Conservation (phyloP, 805 yeast species). For the Candida schatavii region DNA sequence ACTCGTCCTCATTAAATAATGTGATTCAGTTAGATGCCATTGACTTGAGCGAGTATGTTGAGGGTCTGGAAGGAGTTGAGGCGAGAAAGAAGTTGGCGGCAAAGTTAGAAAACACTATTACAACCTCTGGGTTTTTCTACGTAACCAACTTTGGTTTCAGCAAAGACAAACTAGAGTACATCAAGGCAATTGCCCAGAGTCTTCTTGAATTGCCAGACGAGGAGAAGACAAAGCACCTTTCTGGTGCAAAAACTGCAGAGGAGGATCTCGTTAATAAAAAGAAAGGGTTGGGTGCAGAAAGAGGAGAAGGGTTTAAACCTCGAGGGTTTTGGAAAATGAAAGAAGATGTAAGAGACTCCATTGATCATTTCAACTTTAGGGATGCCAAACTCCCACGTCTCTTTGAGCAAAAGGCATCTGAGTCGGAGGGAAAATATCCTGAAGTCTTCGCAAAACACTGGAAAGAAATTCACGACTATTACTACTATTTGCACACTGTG, state of each 20-base stretch:
- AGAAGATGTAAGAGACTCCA: constrained; percentile 39
- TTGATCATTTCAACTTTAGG: constrained; percentile 43
- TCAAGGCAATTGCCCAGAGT: constrained; percentile 23
- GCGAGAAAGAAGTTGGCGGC: constrained; percentile 32
- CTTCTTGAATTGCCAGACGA: constrained; percentile 25
- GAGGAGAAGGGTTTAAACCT: constrained; percentile 49
- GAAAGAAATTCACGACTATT: constrained; percentile 39
- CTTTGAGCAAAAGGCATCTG: not conserved
- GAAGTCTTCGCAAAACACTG: constrained; percentile 35
- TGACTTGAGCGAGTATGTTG: constrained; percentile 32
- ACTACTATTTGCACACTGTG: constrained; percentile 32
- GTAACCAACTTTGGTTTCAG: constrained; percentile 25
- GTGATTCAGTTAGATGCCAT: constrained; percentile 28
- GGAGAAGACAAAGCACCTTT: constrained; percentile 21
- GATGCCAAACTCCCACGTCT: constrained; percentile 21
- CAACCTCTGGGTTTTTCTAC: constrained; percentile 45
- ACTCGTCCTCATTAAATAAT: constrained; percentile 8
- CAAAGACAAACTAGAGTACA: constrained; percentile 15
- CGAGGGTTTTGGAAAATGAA: constrained; percentile 47
- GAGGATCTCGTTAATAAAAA: constrained; percentile 20
- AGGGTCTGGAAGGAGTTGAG: constrained; percentile 33
- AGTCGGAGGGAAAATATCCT: constrained; percentile 21
- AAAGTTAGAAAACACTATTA: constrained; percentile 35
- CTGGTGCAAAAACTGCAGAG: constrained; percentile 29
- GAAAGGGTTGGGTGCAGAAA: constrained; percentile 41